These are phyloP conservation scores for Gomphus bonarii DNA, from an alignment of 1,284 basidiomycete genomes.

Conservation along the genomic window DNA sequence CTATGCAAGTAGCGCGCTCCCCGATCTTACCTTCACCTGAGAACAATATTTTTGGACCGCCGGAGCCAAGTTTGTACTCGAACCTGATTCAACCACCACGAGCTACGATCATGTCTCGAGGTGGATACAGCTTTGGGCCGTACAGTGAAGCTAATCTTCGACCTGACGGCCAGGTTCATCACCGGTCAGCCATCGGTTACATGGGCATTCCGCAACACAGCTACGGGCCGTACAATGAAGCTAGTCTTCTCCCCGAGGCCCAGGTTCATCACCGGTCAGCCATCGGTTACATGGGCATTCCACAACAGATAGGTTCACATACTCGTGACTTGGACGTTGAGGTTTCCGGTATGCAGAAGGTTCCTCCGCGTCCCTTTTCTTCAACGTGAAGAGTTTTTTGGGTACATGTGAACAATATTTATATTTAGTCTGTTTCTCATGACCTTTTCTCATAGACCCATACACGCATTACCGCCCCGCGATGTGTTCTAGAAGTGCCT, in stretches of 20 bases:
- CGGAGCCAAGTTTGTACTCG: not conserved
- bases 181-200: not conserved
- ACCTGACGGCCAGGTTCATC: not conserved
- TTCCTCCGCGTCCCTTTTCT: not conserved
- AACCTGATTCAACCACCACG: not conserved
- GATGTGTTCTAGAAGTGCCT: not conserved
- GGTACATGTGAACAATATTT: not conserved
- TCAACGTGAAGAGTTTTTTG: not conserved
- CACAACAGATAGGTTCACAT: not conserved
- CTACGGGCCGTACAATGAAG: not conserved
- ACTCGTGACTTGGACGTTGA: not conserved
- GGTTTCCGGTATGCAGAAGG: not conserved
- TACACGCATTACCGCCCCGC: not conserved
- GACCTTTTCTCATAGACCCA: not conserved
- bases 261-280: not conserved
- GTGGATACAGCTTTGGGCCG: not conserved
- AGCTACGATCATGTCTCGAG: not conserved
- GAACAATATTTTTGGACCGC: not conserved
- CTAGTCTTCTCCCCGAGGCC: not conserved
- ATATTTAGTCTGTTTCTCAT: not conserved
- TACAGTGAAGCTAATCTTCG: not conserved
- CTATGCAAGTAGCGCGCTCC: not conserved
- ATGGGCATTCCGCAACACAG: not conserved
- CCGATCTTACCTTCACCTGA: not conserved
- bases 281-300: not conserved